Conservation (phyloP, 2,329 filamentous ascomycete genomes). For the Penicillium sclerotigenum region DNA sequence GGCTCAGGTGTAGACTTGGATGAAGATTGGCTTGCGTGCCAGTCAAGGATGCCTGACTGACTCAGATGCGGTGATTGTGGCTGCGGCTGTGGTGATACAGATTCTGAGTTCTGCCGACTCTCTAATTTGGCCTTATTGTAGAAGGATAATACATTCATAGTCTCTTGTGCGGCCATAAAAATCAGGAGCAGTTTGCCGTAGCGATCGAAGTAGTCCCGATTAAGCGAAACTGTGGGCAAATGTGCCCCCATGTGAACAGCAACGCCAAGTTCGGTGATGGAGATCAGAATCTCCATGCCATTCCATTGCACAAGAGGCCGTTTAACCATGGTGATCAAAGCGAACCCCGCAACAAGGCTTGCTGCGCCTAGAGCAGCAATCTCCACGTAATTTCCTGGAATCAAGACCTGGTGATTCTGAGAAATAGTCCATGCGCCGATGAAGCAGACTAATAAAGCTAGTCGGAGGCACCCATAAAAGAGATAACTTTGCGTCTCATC, state of each 20-base stretch:
- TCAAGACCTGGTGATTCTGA: slow-evolving; percentile 27
- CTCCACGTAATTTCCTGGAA: slow-evolving; percentile 40
- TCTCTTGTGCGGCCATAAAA: slow-evolving; percentile 41
- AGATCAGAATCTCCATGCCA: slow-evolving; percentile 39
- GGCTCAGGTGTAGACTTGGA: slow-evolving; percentile 12
- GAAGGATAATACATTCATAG: slow-evolving; percentile 30
- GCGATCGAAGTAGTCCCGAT: slow-evolving; percentile 37
- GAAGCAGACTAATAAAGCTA: slow-evolving; percentile 31
- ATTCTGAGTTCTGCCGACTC: slow-evolving; percentile 6
- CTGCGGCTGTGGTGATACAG: slow-evolving; percentile 1
- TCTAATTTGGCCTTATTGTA: slow-evolving; percentile 17
- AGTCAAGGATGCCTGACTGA: slow-evolving; percentile 6
- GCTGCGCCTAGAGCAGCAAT: slow-evolving; percentile 38
- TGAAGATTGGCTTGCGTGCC: background rate
- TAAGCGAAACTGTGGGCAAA: slow-evolving; percentile 30
- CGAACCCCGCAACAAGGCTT: slow-evolving; percentile 41
- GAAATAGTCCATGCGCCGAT: slow-evolving; percentile 35
- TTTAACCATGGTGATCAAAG: slow-evolving; percentile 39
- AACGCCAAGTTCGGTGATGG: slow-evolving; percentile 38
- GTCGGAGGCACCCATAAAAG: slow-evolving; percentile 30
- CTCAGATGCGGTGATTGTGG: slow-evolving; percentile 11
- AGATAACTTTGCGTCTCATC: slow-evolving; percentile 17
- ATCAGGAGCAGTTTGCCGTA: slow-evolving; percentile 39
- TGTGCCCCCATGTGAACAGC: slow-evolving; percentile 39
- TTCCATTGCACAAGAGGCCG: slow-evolving; percentile 38